These are phyloP conservation scores for Botryosphaeria dothidea DNA, from an alignment of 2,329 filamentous ascomycete species.

Conservation along the genomic window DNA sequence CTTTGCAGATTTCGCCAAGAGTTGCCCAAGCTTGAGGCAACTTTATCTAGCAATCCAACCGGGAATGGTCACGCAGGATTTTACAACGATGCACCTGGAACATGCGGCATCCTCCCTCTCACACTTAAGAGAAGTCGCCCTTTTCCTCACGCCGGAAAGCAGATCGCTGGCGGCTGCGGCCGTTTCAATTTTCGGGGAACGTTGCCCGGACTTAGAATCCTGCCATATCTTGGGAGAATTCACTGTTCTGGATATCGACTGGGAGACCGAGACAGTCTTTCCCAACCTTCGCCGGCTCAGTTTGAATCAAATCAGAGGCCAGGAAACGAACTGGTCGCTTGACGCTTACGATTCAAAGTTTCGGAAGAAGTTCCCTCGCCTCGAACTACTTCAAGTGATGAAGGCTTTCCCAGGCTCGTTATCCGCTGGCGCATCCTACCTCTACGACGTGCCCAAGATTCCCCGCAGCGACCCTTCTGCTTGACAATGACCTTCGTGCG, in stretches of 20 bases:
- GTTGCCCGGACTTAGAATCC: not conserved
- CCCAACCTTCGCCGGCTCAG: constrained; percentile 3
- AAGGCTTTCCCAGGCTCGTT: not conserved
- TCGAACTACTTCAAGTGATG: constrained; percentile 1
- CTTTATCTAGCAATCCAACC: not conserved
- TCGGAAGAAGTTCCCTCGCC: constrained; percentile 1
- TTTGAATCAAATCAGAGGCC: constrained; percentile 1
- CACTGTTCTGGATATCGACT: constrained; percentile 4
- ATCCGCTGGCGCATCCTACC: not conserved
- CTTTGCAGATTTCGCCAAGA: not conserved
- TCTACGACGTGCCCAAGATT: not conserved
- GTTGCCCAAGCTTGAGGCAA: not conserved
- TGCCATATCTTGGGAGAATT: constrained; percentile 5
- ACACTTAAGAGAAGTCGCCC: not conserved
- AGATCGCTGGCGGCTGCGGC: not conserved
- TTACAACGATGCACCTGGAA: not conserved
- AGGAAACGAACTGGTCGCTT: constrained; percentile 2
- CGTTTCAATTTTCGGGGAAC: not conserved
- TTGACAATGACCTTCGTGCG: not conserved
- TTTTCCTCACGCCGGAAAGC: not conserved
- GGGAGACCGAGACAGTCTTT: not conserved
- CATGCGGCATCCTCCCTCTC: not conserved
- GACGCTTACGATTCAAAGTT: not conserved
- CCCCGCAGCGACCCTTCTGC: not conserved
- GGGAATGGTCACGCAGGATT: not conserved